Percentiles rank a stretch among this genome's conserved stretches.
Evolutionary conservation across 116 monocot genomes (phyloP).

Genomic region (Posidonia oceanica): DNA sequence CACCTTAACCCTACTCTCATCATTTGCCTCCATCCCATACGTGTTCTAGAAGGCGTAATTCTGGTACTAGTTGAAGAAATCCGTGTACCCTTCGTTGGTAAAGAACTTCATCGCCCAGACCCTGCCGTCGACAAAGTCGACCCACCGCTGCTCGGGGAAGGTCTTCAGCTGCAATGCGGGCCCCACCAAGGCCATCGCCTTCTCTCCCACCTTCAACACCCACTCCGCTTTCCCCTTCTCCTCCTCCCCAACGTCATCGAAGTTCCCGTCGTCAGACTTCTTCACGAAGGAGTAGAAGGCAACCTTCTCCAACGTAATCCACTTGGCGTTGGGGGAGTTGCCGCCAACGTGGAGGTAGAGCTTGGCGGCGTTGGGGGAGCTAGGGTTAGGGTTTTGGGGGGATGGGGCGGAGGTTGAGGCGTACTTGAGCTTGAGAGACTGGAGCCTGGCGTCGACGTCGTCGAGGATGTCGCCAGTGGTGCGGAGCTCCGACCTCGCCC

Average conservation of each 20-base stretch:
- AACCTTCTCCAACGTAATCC: conserved; percentile 63
- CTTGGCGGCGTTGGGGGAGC: conserved; percentile 27
- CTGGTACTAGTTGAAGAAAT: conserved; percentile 41
- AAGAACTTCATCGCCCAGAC: conserved; percentile 87
- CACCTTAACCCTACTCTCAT: too few species aligned
- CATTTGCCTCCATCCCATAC: conserved; percentile 51
- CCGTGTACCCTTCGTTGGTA: conserved; percentile 23
- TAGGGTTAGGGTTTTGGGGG: conserved; percentile 14
- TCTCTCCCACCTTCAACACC: conserved; percentile 54
- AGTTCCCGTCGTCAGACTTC: neutral
- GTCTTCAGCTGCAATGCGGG: conserved; percentile 64
- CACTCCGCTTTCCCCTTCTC: conserved; percentile 15
- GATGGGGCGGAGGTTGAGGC: conserved; percentile 10
- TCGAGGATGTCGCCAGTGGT: too few species aligned
- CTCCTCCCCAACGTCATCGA: conserved; percentile 9
- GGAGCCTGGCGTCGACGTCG: conserved; percentile 56
- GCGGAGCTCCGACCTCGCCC: too few species aligned
- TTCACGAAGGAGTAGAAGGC: conserved; percentile 45
- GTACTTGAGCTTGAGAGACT: conserved; percentile 78
- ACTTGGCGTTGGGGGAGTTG: conserved; percentile 45
- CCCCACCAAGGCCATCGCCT: conserved; percentile 48
- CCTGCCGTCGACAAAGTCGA: conserved; percentile 77
- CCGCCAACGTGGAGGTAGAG: conserved; percentile 93
- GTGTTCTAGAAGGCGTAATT: conserved; percentile 70
- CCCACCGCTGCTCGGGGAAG: conserved; percentile 67